Evolutionary conservation across 148 eudicot genomes (phyloP), one percentile per base, ranked within the genome.

Genomic region (Fagopyrum esculentum): DNA sequence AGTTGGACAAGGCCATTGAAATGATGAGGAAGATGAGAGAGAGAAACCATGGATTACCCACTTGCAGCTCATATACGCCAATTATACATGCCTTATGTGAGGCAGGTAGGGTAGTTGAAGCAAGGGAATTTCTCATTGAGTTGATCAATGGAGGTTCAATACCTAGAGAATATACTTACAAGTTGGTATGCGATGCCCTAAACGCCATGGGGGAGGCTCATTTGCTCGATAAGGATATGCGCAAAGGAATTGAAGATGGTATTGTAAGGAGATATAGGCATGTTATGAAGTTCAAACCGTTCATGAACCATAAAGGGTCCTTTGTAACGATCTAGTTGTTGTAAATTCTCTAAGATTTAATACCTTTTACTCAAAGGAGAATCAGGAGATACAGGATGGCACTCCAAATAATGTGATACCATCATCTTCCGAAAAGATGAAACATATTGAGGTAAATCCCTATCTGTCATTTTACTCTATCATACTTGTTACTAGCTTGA

Each of bases 111-210:
- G 79, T 79, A 50, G 70, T 9, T 15, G 91, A 91, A 80, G 97
- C 98, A 17, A 45, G 84, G 73, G 85, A 79, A 40, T 85, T 85
- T 75, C 74, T 93, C 46, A 87, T 78, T 75, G 94, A 89, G 84
- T 82, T 93, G 80, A 90, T 86, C 47, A 69, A 84, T 64, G 78
- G 87, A 43, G 94, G 98, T 30, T 91, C 85, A 6, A 75, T 87
- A 77, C 97, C 98, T 13, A 88, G 98, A 73, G 98, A 91, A 76
- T 89, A 86, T 77, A 91, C 92, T 17, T 93, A 91, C 69, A 89
- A 75, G 78, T 66, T 93, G 75, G 89, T 93, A 45, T 48, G 83
- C 74, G 82, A 83, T 66, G 78, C 75, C 17, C 52, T 93, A 52
- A 59, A 78, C 16, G 78, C 83, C 3, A 77, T 69, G 17, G 94